Base-by-base conservation (phyloP, 176 grass and related monocot species). In the Bonia amplexicaulis region DNA sequence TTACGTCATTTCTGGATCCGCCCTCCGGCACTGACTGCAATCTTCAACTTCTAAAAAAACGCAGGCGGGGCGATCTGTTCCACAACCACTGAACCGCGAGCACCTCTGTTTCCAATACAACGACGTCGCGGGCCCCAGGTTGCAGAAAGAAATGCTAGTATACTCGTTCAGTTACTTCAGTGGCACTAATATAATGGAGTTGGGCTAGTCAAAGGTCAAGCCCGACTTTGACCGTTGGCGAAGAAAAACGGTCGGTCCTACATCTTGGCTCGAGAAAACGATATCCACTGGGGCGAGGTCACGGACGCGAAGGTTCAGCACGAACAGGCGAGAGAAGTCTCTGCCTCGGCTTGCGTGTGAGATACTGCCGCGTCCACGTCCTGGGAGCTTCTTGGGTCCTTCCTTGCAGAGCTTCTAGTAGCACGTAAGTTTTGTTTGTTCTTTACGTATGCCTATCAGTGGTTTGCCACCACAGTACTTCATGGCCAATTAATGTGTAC, bases 151-250 rank as follows among this genome's bases (percentile, higher is more conserved):
- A 42, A 12, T 12, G 9, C 9, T 23, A 59, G 3, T 13, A 42
- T 57, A 42, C 35, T 37, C 35, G 6, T 17, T 26, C 4, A 20
- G 16, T 37, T 37, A 37, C 35, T 37, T 37, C 20, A 58, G 20
- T 22, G 11, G 54, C 35, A 37, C 35, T 23, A 59, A 23, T 23
- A 37, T 44, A 45, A 25, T 16, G 0, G 17, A 23, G 37, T 79
- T 80, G 58, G 89, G 23, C 76, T 64, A 55, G 85, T 91, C 70
- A 91, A 45, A 7, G 25, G 81, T 91, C 85, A 91, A 80, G 76
- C 0, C 13, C 3, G 76, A 71, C 35, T 64, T 60, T 80, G 89
- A 87, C 81, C 69, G 62, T 87, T 68, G 89, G 84, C 85, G 42
- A 7, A 33, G 5, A 39, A 73, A 3, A 57, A 12, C 27, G 4